Percentiles rank a stretch among this genome's conserved stretches.
Evolutionary conservation across 1,139 yeast genomes (phyloP).

Genomic region (Blastobotrys ciferrii): DNA sequence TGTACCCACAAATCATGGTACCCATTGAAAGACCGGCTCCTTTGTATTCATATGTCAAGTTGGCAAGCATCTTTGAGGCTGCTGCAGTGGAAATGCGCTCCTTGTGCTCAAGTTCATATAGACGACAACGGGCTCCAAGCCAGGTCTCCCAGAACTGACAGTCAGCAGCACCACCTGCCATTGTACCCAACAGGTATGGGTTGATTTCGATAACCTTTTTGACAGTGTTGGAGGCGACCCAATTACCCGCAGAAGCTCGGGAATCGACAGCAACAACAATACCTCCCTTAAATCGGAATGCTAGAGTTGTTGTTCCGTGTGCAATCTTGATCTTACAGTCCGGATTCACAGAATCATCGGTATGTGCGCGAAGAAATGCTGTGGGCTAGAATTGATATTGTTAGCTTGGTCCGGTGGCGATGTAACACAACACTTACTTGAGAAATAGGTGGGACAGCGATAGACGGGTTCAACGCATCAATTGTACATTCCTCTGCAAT

Average conservation of each 20-base stretch:
- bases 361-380: conserved; percentile 95
- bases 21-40: conserved; percentile 99
- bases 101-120: conserved; percentile 91
- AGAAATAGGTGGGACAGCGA: conserved; percentile 78
- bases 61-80: conserved; percentile 89
- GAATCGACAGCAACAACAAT: conserved; percentile 96
- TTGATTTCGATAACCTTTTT: conserved; percentile 96
- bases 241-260: conserved; percentile 96
- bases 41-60: conserved; percentile 88
- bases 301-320: conserved; percentile 97
- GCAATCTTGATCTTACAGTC: conserved; percentile 95
- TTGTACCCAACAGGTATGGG: conserved; percentile 90
- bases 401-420: conserved; percentile 1
- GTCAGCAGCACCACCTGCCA: conserved; percentile 99
- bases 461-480: conserved; percentile 50
- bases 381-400: conserved; percentile 55
- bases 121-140: conserved; percentile 95
- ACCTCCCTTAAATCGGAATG: conserved; percentile 95
- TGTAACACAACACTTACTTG: conserved; percentile 39
- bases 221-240: conserved; percentile 98
- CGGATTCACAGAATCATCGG: conserved; percentile 89
- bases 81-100: conserved; percentile 96
- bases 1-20: conserved; percentile 97
- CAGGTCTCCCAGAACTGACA: conserved; percentile 99
- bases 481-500: not conserved